Base-by-base conservation (phyloP, 306 rosid species). In the Cicer judaicum region DNA sequence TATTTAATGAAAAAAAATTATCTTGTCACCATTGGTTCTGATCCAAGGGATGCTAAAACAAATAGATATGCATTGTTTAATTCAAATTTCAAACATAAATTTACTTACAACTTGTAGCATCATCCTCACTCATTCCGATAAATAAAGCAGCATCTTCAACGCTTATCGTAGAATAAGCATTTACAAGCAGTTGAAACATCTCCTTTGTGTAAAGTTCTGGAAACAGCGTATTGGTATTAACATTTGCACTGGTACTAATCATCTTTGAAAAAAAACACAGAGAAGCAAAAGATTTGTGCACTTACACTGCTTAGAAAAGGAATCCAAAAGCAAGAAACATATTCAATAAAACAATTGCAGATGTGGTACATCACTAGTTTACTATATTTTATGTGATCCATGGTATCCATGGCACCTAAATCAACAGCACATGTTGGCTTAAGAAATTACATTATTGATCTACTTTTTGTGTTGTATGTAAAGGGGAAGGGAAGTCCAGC, bases 161-260 rank as follows among this genome's bases (percentile, higher is more conserved):
- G 82, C 91, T 85, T 86, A 95, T 90, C 13, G 98, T 90, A 48
- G 98, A 95, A 85, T 90, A 95, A 24, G 97, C 99, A 74, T 96
- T 87, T 80, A 79, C 83, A 81, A 95, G 80, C 74, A 95, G 84
- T 87, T 88, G 92, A 89, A 92, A 95, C 87, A 90, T 86, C 88
- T 84, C 85, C 84, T 82, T 89, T 40, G 91, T 89, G 88, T 90
- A 90, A 74, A 89, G 96, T 64, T 89, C 97, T 95, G 93, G 69
- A 87, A 76, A 73, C 75, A 54, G 66, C 55, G 46, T 1, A 68
- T n/a, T 24, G 38, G 36, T 50, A 24, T 55, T 74, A 72, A 57
- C 6, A 54, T 29, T 67, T 38, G 6, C 5, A 13, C 24, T 24
- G 39, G 44, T 10, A 52, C 36, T 65, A 64, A 68, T 3, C 64